Evolutionary conservation across 495 filamentous ascomycete genomes (phyloP).

Genomic region (Penicillium desertorum): DNA sequence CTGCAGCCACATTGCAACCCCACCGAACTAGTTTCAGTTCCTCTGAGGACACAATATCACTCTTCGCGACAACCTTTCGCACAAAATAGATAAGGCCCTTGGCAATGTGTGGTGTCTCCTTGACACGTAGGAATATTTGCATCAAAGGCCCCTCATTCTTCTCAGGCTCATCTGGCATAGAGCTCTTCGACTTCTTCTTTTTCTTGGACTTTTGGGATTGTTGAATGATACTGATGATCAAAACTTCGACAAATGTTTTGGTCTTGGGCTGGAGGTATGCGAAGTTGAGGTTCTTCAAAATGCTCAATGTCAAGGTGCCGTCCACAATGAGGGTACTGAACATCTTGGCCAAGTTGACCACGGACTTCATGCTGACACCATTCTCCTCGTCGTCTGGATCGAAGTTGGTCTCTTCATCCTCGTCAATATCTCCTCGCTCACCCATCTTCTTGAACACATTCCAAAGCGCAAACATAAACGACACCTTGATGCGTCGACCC

Average conservation of each 20-base stretch:
- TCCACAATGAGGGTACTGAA: slow-evolving; percentile 73
- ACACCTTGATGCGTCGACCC: slow-evolving; percentile 69
- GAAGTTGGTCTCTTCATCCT: slow-evolving; percentile 53
- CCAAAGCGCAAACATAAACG: slow-evolving; percentile 85
- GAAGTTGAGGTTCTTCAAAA: slow-evolving; percentile 77
- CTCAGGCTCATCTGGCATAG: slow-evolving; percentile 24
- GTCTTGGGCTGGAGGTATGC: slow-evolving; percentile 74
- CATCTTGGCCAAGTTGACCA: slow-evolving; percentile 90
- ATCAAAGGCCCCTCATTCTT: slow-evolving; percentile 56
- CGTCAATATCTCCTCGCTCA: slow-evolving; percentile 58
- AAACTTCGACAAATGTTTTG: slow-evolving; percentile 71
- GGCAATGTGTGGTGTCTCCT: slow-evolving; percentile 61
- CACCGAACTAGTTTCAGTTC: slow-evolving; percentile 59
- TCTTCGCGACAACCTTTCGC: slow-evolving; percentile 70
- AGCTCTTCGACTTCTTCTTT: slow-evolving; percentile 28
- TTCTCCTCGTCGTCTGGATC: slow-evolving; percentile 51
- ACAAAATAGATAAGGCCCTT: slow-evolving; percentile 77
- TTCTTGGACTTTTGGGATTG: slow-evolving; percentile 52
- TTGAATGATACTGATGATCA: slow-evolving; percentile 73
- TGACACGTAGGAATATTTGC: slow-evolving; percentile 62
- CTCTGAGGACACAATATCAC: slow-evolving; percentile 66
- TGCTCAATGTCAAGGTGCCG: slow-evolving; percentile 58
- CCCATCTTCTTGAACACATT: slow-evolving; percentile 84
- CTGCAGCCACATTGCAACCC: slow-evolving; percentile 65
- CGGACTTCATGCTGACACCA: slow-evolving; percentile 54